A percentile compares a stretch with the other conserved stretches of the same genome.
phyloP scores from a whole-genome alignment of 805 yeast species.

The Ogataea methylovora region DNA sequence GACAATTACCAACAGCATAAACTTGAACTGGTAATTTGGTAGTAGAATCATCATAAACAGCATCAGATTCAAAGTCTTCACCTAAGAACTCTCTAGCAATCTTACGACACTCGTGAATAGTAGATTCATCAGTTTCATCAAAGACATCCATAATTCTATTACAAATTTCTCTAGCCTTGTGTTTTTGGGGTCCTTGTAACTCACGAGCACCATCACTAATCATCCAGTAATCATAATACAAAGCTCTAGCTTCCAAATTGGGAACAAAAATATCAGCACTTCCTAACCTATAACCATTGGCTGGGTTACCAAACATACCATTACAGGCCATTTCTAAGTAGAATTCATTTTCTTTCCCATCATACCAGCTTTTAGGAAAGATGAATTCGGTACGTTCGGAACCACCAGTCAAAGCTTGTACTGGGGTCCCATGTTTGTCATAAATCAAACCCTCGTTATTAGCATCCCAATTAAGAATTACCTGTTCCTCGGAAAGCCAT shows the following conservation, averaged over 20 bases:
- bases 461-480: slow-evolving; percentile 78
- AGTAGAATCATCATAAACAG: slow-evolving; percentile 46
- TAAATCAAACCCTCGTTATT: slow-evolving; percentile 82
- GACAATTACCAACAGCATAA: slow-evolving; percentile 88
- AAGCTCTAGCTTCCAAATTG: slow-evolving; percentile 68
- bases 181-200: slow-evolving; percentile 74
- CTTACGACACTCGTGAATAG: slow-evolving; percentile 57
- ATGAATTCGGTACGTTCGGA: slow-evolving; percentile 72
- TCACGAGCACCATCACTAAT: slow-evolving; percentile 90
- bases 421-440: slow-evolving; percentile 54
- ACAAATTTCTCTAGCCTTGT: slow-evolving; percentile 72
- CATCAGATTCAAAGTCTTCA: slow-evolving; percentile 48
- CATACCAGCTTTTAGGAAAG: slow-evolving; percentile 49
- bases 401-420: slow-evolving; percentile 83
- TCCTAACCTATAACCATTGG: slow-evolving; percentile 56
- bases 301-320: slow-evolving; percentile 78
- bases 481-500: slow-evolving; percentile 46
- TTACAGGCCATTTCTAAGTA: slow-evolving; percentile 90
- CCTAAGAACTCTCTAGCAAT: slow-evolving; percentile 65
- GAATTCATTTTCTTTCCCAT: slow-evolving; percentile 49
- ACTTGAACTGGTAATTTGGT: slow-evolving; percentile 45
- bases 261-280: slow-evolving; percentile 78
- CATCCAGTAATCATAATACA: slow-evolving; percentile 79
- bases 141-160: slow-evolving; percentile 79
- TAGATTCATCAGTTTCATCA: slow-evolving; percentile 56